A percentile compares a stretch with the other conserved stretches of the same genome.
Conservation (phyloP, 1,284 basidiomycete species). For the Sphagnurus paluster region DNA sequence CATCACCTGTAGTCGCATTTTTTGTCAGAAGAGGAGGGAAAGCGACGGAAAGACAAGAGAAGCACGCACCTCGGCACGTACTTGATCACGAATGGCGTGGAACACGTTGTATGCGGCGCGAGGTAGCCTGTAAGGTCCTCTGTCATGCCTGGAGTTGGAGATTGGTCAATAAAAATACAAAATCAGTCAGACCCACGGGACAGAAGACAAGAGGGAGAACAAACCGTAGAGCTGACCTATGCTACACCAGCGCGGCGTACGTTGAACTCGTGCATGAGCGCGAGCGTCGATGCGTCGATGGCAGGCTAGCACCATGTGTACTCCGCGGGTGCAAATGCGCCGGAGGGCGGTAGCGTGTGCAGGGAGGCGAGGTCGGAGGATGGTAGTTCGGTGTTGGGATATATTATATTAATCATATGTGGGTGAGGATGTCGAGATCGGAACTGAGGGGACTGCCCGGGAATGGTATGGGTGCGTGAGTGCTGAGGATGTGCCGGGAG, state of each 20-base stretch:
- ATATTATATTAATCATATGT: neutral
- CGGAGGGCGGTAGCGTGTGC: conserved; percentile 57
- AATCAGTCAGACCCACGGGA: neutral
- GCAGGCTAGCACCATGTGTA: conserved; percentile 86
- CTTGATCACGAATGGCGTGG: conserved; percentile 78
- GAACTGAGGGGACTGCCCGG: conserved; percentile 57
- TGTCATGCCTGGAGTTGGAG: conserved; percentile 80
- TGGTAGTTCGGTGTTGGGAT: conserved; percentile 37
- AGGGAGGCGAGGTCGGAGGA: conserved; percentile 59
- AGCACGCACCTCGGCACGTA: conserved; percentile 79
- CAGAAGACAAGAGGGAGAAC: neutral
- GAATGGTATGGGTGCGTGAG: conserved; percentile 50
- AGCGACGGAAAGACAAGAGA: neutral
- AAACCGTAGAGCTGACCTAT: conserved; percentile 85
- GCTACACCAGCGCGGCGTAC: conserved; percentile 64
- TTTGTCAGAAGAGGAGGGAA: neutral
- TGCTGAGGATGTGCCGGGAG: conserved; percentile 51
- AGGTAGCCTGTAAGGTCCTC: conserved; percentile 79
- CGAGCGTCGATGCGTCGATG: conserved; percentile 74
- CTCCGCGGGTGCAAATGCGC: conserved; percentile 69
- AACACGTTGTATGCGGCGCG: conserved; percentile 49
- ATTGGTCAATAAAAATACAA: too few relatives aligned
- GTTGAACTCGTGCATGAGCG: conserved; percentile 80
- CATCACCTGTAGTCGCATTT: conserved; percentile 37
- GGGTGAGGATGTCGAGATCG: conserved; percentile 51